These are phyloP conservation scores for Dendrobium officinale DNA, from an alignment of 106 monocot genomes.

Conservation along the genomic window DNA sequence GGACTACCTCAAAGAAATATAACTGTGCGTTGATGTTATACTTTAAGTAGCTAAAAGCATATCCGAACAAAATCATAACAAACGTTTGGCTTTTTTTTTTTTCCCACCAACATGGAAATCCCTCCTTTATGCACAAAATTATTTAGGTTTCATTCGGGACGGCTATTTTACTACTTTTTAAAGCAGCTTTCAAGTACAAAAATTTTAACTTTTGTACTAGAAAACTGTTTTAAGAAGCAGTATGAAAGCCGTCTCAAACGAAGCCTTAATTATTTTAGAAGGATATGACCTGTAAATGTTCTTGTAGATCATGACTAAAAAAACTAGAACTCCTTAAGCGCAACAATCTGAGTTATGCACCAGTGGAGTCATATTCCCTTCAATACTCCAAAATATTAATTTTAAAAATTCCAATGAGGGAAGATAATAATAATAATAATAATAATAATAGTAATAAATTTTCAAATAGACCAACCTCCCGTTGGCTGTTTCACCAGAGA, in stretches of 20 bases:
- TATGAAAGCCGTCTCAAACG: too few species aligned
- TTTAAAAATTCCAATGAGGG: neutral
- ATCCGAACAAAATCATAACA: neutral
- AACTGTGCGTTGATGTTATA: neutral
- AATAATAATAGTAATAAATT: neutral
- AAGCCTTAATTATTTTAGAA: too few species aligned
- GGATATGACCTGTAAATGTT: neutral
- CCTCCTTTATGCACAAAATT: neutral
- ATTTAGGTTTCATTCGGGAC: neutral
- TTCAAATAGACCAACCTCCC: slow-evolving; percentile 51
- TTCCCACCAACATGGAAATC: too few species aligned
- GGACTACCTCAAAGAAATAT: neutral
- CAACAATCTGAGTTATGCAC: neutral
- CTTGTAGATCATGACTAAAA: neutral
- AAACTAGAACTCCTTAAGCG: neutral
- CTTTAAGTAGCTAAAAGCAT: neutral
- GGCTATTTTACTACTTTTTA: too few species aligned
- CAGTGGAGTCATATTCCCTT: neutral
- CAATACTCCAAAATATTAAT: neutral
- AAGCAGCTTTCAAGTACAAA: too few species aligned
- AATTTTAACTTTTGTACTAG: too few species aligned
- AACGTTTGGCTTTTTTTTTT: neutral
- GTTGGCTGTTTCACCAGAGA: slow-evolving; percentile 98
- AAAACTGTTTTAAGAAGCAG: too few species aligned
- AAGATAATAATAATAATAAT: neutral